These are phyloP conservation scores for Salix udensis DNA, from an alignment of 345 rosid genomes.

Conservation along the genomic window DNA sequence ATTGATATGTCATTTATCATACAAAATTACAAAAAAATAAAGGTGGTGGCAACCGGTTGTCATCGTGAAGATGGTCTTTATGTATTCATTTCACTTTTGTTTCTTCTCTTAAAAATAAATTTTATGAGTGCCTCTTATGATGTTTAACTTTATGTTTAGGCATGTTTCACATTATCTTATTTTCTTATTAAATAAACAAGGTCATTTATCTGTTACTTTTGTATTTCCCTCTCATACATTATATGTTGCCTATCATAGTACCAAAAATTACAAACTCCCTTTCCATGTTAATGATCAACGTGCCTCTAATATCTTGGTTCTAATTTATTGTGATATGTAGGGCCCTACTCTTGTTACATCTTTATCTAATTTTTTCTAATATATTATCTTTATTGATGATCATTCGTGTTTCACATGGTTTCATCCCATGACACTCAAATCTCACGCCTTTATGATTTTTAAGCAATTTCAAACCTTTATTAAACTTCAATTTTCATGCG, in stretches of 20 bases:
- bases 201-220: too few species aligned
- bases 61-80: too few species aligned
- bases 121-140: too few species aligned
- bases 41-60: too few species aligned
- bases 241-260: neutral
- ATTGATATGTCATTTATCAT: neutral
- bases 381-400: neutral
- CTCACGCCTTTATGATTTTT: neutral
- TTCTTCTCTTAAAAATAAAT: too few species aligned
- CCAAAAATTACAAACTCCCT: conserved; percentile 1
- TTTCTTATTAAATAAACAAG: too few species aligned
- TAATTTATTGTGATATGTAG: conserved; percentile 1
- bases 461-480: neutral
- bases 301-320: neutral
- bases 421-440: neutral
- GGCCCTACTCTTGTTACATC: neutral
- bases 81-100: too few species aligned
- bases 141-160: too few species aligned
- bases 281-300: too few species aligned
- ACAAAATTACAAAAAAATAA: neutral
- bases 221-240: too few species aligned
- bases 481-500: neutral
- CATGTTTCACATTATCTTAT: too few species aligned
- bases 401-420: neutral
- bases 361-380: neutral